Conservation (phyloP, 2,329 filamentous ascomycete species). For the Epichloe gansuensis region DNA sequence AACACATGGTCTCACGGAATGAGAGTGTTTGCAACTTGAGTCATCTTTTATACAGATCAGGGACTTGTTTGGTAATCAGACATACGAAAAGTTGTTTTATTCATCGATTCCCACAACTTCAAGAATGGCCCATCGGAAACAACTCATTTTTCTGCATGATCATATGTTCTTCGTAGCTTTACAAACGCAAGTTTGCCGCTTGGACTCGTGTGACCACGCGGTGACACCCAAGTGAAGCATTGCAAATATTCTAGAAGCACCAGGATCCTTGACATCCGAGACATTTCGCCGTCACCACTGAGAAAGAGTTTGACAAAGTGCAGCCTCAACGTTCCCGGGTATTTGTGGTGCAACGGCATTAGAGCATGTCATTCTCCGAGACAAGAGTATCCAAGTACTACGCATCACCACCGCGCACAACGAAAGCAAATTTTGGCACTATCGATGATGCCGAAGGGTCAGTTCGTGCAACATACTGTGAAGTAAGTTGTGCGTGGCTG, state of each 20-base stretch:
- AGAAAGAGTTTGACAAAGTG: neutral
- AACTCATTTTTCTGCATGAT: neutral
- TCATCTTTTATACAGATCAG: neutral
- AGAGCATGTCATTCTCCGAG: neutral
- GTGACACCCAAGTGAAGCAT: constrained; percentile 2
- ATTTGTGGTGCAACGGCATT: neutral
- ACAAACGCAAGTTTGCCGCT: constrained; percentile 1
- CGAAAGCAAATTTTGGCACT: neutral
- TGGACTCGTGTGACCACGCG: neutral
- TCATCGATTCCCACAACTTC: no score
- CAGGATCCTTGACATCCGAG: neutral
- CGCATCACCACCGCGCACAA: neutral
- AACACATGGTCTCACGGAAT: neutral
- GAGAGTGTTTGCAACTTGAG: neutral
- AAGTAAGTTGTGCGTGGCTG: no score
- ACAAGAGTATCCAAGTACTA: neutral
- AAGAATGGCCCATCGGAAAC: neutral
- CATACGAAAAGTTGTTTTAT: neutral
- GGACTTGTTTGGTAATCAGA: no score
- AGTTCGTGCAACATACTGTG: no score
- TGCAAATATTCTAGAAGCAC: constrained; percentile 2
- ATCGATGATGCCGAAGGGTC: neutral
- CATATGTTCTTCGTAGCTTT: neutral
- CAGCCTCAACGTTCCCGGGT: neutral
- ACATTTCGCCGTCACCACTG: neutral